Percentiles rank a stretch among this genome's conserved stretches.
Conservation (phyloP, 1,139 yeast species). For the Pichia terricola region DNA sequence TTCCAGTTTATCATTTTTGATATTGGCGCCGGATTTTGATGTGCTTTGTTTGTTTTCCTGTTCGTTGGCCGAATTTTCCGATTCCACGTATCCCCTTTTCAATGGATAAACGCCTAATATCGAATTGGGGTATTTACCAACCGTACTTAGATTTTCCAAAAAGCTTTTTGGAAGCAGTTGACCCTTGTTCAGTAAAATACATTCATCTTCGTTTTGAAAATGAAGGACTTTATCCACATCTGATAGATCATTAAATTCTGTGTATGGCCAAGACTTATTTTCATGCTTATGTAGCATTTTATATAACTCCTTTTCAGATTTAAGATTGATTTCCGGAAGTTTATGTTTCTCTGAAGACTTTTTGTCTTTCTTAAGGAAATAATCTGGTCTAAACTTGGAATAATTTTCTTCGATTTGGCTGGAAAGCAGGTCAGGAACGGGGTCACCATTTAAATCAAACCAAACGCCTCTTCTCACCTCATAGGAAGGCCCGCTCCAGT, state of each 20-base stretch:
- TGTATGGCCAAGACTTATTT: conserved; percentile 19
- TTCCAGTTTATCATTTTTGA: background rate
- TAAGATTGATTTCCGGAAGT: conserved; percentile 9
- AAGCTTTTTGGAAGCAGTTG: conserved; percentile 18
- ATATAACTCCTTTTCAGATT: conserved; percentile 18
- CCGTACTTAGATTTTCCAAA: conserved; percentile 12
- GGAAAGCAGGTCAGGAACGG: conserved; percentile 45
- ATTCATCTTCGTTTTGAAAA: conserved; percentile 28
- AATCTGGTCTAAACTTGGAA: conserved; percentile 23
- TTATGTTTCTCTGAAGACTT: conserved; percentile 1
- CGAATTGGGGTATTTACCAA: conserved; percentile 13
- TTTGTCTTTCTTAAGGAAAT: conserved; percentile 3
- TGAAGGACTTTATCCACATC: conserved; percentile 25
- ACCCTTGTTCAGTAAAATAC: conserved; percentile 26
- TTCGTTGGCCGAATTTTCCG: conserved; percentile 4
- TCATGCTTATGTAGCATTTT: conserved; percentile 11
- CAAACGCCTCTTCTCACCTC: conserved; percentile 82
- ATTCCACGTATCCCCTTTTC: conserved; percentile 23
- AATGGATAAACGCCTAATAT: conserved; percentile 23
- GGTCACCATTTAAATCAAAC: conserved; percentile 55
- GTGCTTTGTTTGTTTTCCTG: conserved; percentile 3
- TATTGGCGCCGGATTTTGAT: background rate
- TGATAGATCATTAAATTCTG: conserved; percentile 16
- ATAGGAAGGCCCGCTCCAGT: conserved; percentile 85
- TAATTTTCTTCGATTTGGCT: conserved; percentile 53